Conservation (phyloP, 1,139 yeast genomes). For the Suhomyces ambrosiae region DNA sequence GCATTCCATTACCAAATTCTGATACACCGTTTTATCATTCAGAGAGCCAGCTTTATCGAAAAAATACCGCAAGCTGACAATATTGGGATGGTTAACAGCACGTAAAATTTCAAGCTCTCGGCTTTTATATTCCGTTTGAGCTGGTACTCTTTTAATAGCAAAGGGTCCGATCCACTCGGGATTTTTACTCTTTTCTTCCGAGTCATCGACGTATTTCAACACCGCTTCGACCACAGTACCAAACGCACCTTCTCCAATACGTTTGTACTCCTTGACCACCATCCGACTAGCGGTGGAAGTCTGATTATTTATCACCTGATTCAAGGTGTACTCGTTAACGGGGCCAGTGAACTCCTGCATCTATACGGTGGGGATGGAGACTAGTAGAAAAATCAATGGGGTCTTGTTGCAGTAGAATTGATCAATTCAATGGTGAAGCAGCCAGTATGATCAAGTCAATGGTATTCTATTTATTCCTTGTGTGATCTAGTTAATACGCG, state of each 20-base stretch:
- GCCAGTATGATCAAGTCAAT: too few relatives aligned
- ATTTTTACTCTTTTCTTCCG: slow-evolving; percentile 22
- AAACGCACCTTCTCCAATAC: slow-evolving; percentile 83
- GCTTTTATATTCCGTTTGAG: slow-evolving; percentile 80
- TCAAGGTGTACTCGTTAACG: slow-evolving; percentile 32
- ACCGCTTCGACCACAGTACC: slow-evolving; percentile 82
- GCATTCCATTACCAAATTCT: slow-evolving; percentile 83
- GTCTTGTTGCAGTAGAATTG: background rate
- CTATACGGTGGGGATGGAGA: background rate
- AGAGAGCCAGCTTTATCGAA: slow-evolving; percentile 62
- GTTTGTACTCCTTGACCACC: slow-evolving; percentile 70
- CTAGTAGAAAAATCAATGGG: background rate
- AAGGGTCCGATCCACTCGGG: slow-evolving; percentile 70
- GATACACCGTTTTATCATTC: slow-evolving; percentile 65
- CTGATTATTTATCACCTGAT: slow-evolving; percentile 65
- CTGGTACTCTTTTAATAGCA: slow-evolving; percentile 81
- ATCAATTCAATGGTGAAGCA: too few relatives aligned
- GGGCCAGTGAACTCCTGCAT: slow-evolving; percentile 13
- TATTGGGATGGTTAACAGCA: slow-evolving; percentile 76
- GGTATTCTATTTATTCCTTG: too few relatives aligned
- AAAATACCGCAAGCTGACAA: slow-evolving; percentile 64
- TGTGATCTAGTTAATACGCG: too few relatives aligned
- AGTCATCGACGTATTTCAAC: slow-evolving; percentile 32
- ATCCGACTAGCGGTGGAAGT: slow-evolving; percentile 57
- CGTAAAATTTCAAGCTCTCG: slow-evolving; percentile 76